Evolutionary conservation across 2,329 filamentous ascomycete species (phyloP).

Genomic region (Colletotrichum tanaceti): DNA sequence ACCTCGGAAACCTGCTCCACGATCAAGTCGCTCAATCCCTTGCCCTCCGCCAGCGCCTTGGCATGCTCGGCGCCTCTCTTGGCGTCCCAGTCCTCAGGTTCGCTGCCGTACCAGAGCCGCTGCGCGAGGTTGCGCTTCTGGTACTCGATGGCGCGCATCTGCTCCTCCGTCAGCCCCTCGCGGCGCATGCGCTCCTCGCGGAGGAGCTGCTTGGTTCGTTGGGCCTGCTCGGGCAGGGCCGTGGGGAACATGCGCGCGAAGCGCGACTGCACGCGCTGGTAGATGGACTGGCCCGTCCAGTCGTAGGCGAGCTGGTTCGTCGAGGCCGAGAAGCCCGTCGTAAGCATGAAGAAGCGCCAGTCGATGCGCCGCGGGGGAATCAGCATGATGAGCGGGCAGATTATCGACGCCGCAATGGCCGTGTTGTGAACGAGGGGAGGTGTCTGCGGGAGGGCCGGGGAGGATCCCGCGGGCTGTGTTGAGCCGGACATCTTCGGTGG

Average conservation of each 20-base stretch:
- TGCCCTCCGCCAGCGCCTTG: slow-evolving; percentile 66
- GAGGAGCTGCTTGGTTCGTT: slow-evolving; percentile 57
- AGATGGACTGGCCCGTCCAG: slow-evolving; percentile 66
- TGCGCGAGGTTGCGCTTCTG: slow-evolving; percentile 51
- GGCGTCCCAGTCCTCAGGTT: slow-evolving; percentile 65
- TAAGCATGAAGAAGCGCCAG: slow-evolving; percentile 62
- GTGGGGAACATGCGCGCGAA: slow-evolving; percentile 59
- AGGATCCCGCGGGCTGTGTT: slow-evolving; percentile 17
- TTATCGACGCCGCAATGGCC: slow-evolving; percentile 60
- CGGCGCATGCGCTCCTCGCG: slow-evolving; percentile 51
- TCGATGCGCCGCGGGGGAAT: slow-evolving; percentile 65
- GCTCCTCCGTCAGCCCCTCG: slow-evolving; percentile 41
- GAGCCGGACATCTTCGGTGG: slow-evolving; percentile 30
- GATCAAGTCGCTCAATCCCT: slow-evolving; percentile 67
- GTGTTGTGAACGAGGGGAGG: slow-evolving; percentile 58
- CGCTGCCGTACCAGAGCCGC: slow-evolving; percentile 69
- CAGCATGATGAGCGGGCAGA: slow-evolving; percentile 60
- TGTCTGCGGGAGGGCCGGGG: slow-evolving; percentile 30
- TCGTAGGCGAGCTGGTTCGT: slow-evolving; percentile 67
- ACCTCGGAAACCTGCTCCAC: slow-evolving; percentile 68
- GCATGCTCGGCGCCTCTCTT: slow-evolving; percentile 63
- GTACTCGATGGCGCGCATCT: slow-evolving; percentile 45
- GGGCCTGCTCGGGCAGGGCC: slow-evolving; percentile 68
- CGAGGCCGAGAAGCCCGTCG: slow-evolving; percentile 62
- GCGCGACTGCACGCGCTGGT: slow-evolving; percentile 59